A percentile compares a stretch with the other conserved stretches of the same genome.
These are phyloP conservation scores for Suhomyces faveliae DNA, from an alignment of 805 yeast species.

Conservation along the genomic window DNA sequence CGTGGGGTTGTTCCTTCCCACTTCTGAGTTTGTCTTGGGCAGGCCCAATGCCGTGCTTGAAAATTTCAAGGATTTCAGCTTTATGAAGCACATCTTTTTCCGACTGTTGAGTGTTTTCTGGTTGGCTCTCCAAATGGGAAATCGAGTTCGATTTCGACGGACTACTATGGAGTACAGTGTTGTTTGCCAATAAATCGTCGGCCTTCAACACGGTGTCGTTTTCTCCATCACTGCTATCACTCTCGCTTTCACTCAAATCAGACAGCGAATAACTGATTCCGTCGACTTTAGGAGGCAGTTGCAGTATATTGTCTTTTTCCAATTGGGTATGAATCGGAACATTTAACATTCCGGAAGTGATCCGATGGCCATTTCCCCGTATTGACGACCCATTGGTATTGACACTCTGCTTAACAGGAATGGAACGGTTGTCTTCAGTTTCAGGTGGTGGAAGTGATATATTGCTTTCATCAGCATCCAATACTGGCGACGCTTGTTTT, in stretches of 20 bases:
- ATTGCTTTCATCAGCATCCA: constrained; percentile 18
- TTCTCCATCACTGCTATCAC: not conserved
- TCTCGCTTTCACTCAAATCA: not conserved
- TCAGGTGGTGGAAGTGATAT: constrained; percentile 40
- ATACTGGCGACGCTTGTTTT: constrained; percentile 3
- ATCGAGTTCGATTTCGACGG: not conserved
- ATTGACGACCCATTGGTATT: not conserved
- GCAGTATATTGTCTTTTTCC: constrained; percentile 19
- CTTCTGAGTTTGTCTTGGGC: not conserved
- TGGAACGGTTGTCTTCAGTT: constrained; percentile 14
- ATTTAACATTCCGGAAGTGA: constrained; percentile 44
- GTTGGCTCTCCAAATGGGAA: not conserved
- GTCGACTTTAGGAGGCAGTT: not conserved
- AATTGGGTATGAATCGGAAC: constrained; percentile 31
- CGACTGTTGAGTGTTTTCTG: not conserved
- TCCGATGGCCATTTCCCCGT: constrained; percentile 18
- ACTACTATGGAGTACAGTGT: not conserved
- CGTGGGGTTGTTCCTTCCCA: not conserved
- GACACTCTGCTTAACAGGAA: constrained; percentile 22
- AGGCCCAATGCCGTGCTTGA: constrained; percentile 13
- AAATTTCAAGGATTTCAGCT: constrained; percentile 20
- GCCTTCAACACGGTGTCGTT: not conserved
- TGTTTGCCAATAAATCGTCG: not conserved
- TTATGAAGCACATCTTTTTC: constrained; percentile 15
- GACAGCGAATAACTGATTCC: not conserved